Conservation (phyloP, 495 filamentous ascomycete genomes). For the Aspergillus incahuasiensis region DNA sequence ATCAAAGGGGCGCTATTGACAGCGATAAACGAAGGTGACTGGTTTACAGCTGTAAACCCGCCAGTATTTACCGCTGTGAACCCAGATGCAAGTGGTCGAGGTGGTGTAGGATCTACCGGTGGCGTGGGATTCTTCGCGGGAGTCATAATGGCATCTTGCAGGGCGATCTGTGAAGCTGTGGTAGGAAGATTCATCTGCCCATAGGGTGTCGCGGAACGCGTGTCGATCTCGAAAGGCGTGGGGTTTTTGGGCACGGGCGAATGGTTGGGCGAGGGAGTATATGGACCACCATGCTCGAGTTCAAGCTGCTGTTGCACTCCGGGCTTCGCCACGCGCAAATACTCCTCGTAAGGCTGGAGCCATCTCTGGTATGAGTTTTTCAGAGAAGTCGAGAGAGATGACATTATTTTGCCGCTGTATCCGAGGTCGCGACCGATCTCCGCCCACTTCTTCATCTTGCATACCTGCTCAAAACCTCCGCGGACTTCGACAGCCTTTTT, state of each 20-base stretch:
- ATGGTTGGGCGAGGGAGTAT: conserved; percentile 84
- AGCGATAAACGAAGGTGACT: conserved; percentile 51
- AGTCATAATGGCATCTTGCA: conserved; percentile 51
- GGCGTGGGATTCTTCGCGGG: conserved; percentile 32
- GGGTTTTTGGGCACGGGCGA: conserved; percentile 73
- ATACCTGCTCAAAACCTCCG: conserved; percentile 92
- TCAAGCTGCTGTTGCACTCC: conserved; percentile 96
- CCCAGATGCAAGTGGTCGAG: conserved; percentile 54
- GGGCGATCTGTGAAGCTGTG: conserved; percentile 59
- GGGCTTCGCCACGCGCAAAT: conserved; percentile 85
- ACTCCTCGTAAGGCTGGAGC: conserved; percentile 95
- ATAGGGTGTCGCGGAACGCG: conserved; percentile 59
- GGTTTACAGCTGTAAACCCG: conserved; percentile 76
- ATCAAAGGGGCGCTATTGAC: conserved; percentile 44
- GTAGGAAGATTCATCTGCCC: conserved; percentile 70
- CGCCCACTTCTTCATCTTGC: conserved; percentile 98
- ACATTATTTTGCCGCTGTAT: conserved; percentile 99
- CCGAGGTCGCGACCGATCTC: conserved; percentile 96
- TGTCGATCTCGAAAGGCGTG: conserved; percentile 52
- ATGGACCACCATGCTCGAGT: conserved; percentile 85
- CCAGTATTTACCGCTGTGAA: conserved; percentile 76
- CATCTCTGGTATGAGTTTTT: conserved; percentile 98
- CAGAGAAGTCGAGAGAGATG: conserved; percentile 94
- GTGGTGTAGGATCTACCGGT: conserved; percentile 49
- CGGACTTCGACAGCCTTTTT: conserved; percentile 94